Percentiles rank a stretch among this genome's conserved stretches.
Conservation (phyloP, 805 yeast species). For the Sugiyamaella boreocaroliniensis region DNA sequence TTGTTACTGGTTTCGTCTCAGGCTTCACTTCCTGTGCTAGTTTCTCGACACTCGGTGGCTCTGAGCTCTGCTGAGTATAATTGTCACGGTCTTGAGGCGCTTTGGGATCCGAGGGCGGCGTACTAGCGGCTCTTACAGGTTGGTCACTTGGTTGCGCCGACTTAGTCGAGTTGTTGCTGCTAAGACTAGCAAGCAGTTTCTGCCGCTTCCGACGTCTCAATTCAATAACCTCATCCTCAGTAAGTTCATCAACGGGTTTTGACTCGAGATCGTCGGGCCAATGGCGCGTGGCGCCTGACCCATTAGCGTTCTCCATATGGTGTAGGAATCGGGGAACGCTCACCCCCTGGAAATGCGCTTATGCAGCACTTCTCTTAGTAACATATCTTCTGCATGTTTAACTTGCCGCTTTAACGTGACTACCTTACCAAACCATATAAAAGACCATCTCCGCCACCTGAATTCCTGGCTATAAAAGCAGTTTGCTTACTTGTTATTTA, state of each 20-base stretch:
- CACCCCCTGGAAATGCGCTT: not conserved
- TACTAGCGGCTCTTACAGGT: too few relatives aligned
- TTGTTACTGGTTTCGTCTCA: not conserved
- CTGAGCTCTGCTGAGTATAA: not conserved
- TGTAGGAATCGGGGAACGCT: not conserved
- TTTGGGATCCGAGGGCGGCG: not conserved
- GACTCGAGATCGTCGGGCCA: too few relatives aligned
- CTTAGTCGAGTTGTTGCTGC: not conserved
- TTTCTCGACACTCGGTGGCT: not conserved
- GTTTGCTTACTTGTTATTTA: not conserved
- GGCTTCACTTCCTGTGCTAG: not conserved
- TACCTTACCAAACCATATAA: not conserved
- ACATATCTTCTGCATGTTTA: not conserved
- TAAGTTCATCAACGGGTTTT: not conserved
- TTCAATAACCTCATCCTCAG: slow-evolving; percentile 22
- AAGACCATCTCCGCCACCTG: too few relatives aligned
- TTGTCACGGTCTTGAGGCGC: not conserved
- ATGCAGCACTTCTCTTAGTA: not conserved
- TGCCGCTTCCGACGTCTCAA: slow-evolving; percentile 18
- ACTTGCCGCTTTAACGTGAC: not conserved
- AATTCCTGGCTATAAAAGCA: not conserved
- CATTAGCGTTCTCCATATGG: not conserved
- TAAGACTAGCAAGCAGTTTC: slow-evolving; percentile 12
- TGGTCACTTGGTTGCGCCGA: too few relatives aligned
- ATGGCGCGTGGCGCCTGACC: too few relatives aligned